phyloP scores from a whole-genome alignment of 352 stramenopile species.

The Globisporangium cystogenes region DNA sequence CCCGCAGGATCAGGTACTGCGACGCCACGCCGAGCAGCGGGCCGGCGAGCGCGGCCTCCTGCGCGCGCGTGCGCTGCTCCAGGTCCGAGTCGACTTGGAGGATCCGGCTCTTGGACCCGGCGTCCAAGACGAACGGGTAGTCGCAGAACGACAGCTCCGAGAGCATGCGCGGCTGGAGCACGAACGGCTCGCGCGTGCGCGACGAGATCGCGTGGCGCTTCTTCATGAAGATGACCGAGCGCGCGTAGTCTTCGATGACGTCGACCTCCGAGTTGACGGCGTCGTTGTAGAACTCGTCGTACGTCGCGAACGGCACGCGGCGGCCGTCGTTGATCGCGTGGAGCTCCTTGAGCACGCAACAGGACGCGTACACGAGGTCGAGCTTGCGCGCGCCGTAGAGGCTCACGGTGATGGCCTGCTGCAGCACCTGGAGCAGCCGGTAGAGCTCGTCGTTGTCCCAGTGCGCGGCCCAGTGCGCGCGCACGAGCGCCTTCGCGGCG shows the following conservation, averaged over 20 bases:
- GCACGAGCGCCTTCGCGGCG: constrained; percentile 45
- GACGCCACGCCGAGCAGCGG: constrained; percentile 25
- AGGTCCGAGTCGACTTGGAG: constrained; percentile 75
- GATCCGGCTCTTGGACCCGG: constrained; percentile 71
- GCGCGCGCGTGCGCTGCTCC: constrained; percentile 50
- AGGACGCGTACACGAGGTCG: constrained; percentile 71
- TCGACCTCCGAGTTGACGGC: constrained; percentile 81
- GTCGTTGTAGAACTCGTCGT: constrained; percentile 81
- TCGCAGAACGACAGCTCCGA: constrained; percentile 82
- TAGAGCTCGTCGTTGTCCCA: constrained; percentile 58
- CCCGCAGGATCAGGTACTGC: constrained; percentile 60
- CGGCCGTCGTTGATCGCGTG: constrained; percentile 52
- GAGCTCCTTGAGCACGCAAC: constrained; percentile 58
- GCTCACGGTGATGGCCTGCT: constrained; percentile 74
- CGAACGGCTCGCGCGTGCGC: constrained; percentile 13
- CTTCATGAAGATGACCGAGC: constrained; percentile 68
- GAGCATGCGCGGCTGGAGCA: constrained; percentile 46
- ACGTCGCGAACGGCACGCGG: constrained; percentile 40
- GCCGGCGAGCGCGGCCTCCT: constrained; percentile 46
- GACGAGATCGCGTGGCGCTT: constrained; percentile 29
- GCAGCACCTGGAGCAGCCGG: constrained; percentile 59
- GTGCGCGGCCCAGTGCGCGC: constrained; percentile 43
- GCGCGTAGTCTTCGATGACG: constrained; percentile 68
- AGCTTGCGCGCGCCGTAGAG: constrained; percentile 66
- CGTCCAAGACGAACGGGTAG: constrained; percentile 74